These are phyloP conservation scores for Pseudonitzschia delicatissima DNA, from an alignment of 108 stramenopile genomes.

Conservation along the genomic window DNA sequence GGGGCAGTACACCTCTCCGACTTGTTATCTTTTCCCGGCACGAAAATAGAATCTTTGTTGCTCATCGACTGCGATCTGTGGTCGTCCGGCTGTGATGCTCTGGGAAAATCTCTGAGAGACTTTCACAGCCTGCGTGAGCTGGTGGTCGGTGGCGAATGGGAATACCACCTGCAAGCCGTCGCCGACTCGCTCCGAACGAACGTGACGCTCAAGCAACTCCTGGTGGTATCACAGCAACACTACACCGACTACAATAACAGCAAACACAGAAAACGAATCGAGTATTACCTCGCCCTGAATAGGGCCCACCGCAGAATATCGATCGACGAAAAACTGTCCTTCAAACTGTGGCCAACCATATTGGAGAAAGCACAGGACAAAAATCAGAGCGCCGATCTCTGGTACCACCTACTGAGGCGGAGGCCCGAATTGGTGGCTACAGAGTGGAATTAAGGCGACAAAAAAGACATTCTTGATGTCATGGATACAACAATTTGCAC, in stretches of 20 bases:
- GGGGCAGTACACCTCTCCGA: conserved; percentile 22
- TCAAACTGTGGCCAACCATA: neutral
- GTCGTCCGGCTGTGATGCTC: conserved; percentile 13
- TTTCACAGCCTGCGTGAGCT: conserved; percentile 30
- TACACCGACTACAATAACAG: neutral
- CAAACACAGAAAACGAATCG: neutral
- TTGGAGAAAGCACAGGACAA: neutral
- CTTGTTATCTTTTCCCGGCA: conserved; percentile 2
- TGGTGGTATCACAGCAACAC: neutral
- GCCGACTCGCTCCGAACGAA: conserved; percentile 16
- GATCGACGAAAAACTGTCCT: neutral
- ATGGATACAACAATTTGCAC: too few relatives aligned
- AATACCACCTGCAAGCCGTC: conserved; percentile 9
- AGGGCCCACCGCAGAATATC: neutral
- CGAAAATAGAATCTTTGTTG: conserved; percentile 14
- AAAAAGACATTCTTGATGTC: too few relatives aligned
- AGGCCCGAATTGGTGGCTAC: conserved; percentile 15
- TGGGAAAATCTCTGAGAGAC: conserved; percentile 10
- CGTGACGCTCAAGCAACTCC: conserved; percentile 15
- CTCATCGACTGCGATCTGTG: conserved; percentile 30
- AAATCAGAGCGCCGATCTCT: neutral
- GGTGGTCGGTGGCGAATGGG: conserved; percentile 27
- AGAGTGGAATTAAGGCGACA: too few relatives aligned
- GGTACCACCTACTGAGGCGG: conserved; percentile 19
- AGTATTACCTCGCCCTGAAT: conserved; percentile 4